A percentile compares a stretch with the other conserved stretches of the same genome.
Evolutionary conservation across 1,139 yeast genomes (phyloP).

Genomic region (Kurtzmaniella quercitrusa): DNA sequence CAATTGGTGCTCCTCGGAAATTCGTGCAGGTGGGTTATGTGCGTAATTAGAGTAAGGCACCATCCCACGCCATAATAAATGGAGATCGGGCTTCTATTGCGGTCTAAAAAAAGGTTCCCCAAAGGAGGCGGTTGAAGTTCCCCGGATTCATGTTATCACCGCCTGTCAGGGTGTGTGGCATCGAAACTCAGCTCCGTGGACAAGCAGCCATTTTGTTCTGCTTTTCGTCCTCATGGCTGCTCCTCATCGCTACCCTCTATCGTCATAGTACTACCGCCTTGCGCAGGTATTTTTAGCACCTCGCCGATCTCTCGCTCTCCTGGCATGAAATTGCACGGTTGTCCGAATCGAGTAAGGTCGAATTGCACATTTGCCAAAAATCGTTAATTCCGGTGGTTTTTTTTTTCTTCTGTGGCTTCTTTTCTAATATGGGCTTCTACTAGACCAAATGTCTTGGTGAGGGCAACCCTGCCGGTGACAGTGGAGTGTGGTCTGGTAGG

Average conservation of each 20-base stretch:
- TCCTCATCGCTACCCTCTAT: no score
- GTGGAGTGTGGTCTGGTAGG: no score
- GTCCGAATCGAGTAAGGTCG: not conserved
- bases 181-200: no score
- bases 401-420: not conserved
- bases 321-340: not conserved
- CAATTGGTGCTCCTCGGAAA: not conserved
- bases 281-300: not conserved
- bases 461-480: no score
- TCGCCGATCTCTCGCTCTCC: not conserved
- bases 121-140: no score
- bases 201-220: no score
- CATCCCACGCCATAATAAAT: not conserved
- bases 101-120: not conserved
- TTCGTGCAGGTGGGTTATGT: not conserved
- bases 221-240: no score
- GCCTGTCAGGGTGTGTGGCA: no score
- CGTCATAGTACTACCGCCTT: not conserved
- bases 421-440: no score
- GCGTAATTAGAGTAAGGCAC: no score
- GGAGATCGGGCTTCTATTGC: not conserved
- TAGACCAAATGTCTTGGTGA: no score
- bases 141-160: no score
- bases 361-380: not conserved
- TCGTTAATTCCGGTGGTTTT: not conserved